Evolutionary conservation across 352 stramenopile genomes (phyloP), one percentile per base, ranked within the genome.

Genomic region (Globisporangium polare): DNA sequence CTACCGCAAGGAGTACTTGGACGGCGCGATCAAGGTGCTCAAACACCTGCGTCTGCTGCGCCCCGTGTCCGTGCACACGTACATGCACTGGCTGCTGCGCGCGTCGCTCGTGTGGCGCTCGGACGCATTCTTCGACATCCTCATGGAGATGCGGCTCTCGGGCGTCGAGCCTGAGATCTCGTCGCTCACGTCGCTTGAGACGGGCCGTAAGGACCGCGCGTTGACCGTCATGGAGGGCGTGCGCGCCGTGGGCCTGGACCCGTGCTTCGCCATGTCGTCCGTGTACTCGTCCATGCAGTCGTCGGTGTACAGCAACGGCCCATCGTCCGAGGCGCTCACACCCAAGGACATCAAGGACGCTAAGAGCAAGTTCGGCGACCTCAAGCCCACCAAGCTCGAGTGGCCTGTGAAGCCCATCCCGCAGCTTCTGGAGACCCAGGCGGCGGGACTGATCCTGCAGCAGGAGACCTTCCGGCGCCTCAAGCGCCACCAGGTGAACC

Each of bases 171-270:
- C 86, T 0, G 80, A 89, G 60, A 94, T 94, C 58, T 80, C 77
- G 64, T 94, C 86, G 45, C 74, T 94, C 51, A 94, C 86, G 20
- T 94, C 86, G 49, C 77, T 94, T 13, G 86, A 94, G 67, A 89
- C 83, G 0, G 86, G 84, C 10, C 83, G 86, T n/a, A 90, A 88
- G 60, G 86, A 94, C 62, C 80, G 77, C 39, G 86, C 86, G 10
- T 54, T 94, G 67, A 94, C 86, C 0, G 86, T 94, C n/a, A 94
- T 94, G 86, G 86, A 94, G 66, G 86, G 86, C 26, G 86, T 94
- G 31, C 83, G 86, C 20, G 86, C 86, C 0, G 86, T 94, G 22
- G 86, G 86, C 5, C 59, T 94, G 33, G 86, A 94, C 57, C 83
- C 86, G 54, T 94, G 86, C 66, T 94, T 93, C 63, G 83, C 83